Base-by-base conservation (phyloP, 331 rosid species). In the Quercus tomentella region DNA sequence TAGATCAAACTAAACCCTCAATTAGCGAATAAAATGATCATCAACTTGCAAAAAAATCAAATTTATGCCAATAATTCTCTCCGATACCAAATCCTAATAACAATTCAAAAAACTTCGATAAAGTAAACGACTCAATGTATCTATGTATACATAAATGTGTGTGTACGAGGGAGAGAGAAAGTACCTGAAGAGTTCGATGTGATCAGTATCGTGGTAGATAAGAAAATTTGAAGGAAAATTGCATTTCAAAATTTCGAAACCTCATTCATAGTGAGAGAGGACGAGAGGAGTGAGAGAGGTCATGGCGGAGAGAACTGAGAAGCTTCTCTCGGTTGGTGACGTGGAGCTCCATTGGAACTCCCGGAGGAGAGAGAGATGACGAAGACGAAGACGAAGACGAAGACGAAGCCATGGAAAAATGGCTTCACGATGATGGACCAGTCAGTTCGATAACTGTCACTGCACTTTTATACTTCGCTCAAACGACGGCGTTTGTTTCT, bases 181-280 rank as follows among this genome's bases (percentile, higher is more conserved):
- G n/a, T 56, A 90, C 97, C 98, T 85, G 93, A 94, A 94, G 84
- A 92, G 95, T 74, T 94, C 98, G 60, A 79, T 5, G 87, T 91
- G 98, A 16, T 94, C 98, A 21, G 98, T 92, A 80, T 92, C 97
- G 84, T 91, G 80, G 22, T 17, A 12, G 4, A 65, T 5, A 14
- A 37, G 41, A 15, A 18, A 4, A 41, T 41, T 41, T 41, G 45
- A 43, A 6, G 11, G 30, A 41, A 6, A 6, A 3, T 18, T 28
- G 60, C 12, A 4, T 14, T 14, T 76, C 16, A 8, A 78, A 56
- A 22, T 20, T 31, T 21, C 22, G 26, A 10, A n/a, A 37, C 45
- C 7, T 25, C 51, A 1, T 33, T 16, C 4, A 3, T 2, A 65
- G 74, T 17, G 28, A 26, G 75, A 88, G 87, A 62, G 92, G 89